phyloP scores from a whole-genome alignment of 73 alveolate species.

The Blepharisma stoltei region DNA sequence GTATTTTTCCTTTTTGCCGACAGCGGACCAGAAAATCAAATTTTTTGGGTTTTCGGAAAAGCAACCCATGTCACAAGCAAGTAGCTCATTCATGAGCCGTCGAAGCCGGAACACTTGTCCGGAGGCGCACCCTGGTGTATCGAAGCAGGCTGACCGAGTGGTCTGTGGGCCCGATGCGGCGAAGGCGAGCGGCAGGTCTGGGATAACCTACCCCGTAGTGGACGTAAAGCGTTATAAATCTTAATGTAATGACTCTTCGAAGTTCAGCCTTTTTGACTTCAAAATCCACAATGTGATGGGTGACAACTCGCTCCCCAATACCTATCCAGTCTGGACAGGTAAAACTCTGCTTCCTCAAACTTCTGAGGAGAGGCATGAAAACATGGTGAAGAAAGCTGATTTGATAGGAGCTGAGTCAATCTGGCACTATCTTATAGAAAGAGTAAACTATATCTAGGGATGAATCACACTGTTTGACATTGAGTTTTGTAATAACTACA shows the following conservation, averaged over 20 bases:
- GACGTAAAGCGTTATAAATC: too few relatives aligned
- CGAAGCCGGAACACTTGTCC: too few relatives aligned
- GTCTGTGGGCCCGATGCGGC: too few relatives aligned
- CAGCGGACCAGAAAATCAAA: too few relatives aligned
- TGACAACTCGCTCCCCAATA: slow-evolving; percentile 15
- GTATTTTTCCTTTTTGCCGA: too few relatives aligned
- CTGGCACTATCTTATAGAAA: slow-evolving; percentile 4
- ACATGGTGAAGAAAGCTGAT: not conserved
- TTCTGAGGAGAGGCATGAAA: not conserved
- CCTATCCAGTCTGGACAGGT: slow-evolving; percentile 13
- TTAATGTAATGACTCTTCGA: not conserved
- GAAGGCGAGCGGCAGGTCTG: too few relatives aligned
- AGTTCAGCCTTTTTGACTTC: slow-evolving; percentile 9
- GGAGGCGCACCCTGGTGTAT: too few relatives aligned
- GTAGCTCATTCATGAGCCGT: too few relatives aligned
- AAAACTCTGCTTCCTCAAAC: not conserved
- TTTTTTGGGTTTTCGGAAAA: too few relatives aligned
- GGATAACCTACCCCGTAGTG: too few relatives aligned
- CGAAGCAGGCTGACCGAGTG: too few relatives aligned
- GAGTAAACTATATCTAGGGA: not conserved
- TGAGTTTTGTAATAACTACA: slow-evolving; percentile 3
- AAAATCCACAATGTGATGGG: slow-evolving; percentile 19
- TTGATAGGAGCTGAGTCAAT: not conserved
- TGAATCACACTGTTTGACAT: slow-evolving; percentile 26
- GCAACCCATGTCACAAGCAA: too few relatives aligned